Percentiles rank a stretch among this genome's conserved stretches.
phyloP scores from a whole-genome alignment of 768 basidiomycete species.

The Russula vinacea region DNA sequence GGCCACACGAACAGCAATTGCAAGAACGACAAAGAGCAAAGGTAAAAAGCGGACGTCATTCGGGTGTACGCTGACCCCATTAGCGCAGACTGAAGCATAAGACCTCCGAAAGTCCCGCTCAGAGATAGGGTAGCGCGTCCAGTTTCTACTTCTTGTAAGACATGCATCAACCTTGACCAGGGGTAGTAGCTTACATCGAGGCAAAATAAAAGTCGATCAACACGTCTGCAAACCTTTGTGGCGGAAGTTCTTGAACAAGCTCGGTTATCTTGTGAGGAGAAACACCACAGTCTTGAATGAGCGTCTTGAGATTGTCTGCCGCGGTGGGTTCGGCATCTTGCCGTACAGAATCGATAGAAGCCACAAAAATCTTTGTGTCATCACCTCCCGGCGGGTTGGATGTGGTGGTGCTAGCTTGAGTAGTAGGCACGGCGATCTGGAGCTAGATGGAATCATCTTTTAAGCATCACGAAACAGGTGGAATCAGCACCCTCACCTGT shows the following conservation, averaged over 20 bases:
- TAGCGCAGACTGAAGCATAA: conserved; percentile 60
- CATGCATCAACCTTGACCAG: conserved; percentile 13
- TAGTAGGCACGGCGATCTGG: conserved; percentile 48
- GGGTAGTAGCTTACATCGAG: conserved; percentile 51
- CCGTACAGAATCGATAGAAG: conserved; percentile 43
- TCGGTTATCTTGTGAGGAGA: conserved; percentile 88
- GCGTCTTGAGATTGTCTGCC: conserved; percentile 76
- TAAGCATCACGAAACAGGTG: not conserved
- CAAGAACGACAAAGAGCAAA: conserved; percentile 88
- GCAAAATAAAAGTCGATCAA: conserved; percentile 82
- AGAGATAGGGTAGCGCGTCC: conserved; percentile 89
- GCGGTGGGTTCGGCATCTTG: conserved; percentile 50
- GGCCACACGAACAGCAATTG: conserved; percentile 80
- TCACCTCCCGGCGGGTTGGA: conserved; percentile 30
- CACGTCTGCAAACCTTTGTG: conserved; percentile 66
- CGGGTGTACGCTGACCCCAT: conserved; percentile 64
- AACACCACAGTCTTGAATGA: conserved; percentile 91
- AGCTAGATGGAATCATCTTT: conserved; percentile 39
- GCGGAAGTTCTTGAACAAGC: conserved; percentile 83
- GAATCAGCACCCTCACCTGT: conserved; percentile 48
- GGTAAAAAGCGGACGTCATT: conserved; percentile 83
- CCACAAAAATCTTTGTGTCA: conserved; percentile 34
- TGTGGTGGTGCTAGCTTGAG: conserved; percentile 30
- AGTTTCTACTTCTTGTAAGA: conserved; percentile 56
- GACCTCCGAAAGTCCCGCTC: conserved; percentile 76